phyloP scores from a whole-genome alignment of 1,284 basidiomycete genomes.

The Tilletia caries region DNA sequence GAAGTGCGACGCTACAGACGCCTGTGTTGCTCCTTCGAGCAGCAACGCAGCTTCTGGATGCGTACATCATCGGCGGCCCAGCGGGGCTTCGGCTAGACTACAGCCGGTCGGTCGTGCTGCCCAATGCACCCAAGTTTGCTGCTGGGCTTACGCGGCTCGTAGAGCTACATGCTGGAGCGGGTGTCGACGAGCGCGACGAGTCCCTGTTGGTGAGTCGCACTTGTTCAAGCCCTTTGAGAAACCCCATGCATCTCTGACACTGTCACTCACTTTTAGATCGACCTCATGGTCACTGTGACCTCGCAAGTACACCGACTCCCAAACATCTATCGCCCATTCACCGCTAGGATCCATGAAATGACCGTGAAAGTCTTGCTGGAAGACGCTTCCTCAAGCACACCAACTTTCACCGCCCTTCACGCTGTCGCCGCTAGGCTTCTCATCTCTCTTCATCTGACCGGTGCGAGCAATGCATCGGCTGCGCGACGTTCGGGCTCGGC shows the following conservation, averaged over 20 bases:
- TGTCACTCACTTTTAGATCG: neutral
- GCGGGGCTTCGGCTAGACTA: neutral
- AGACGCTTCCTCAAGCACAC: neutral
- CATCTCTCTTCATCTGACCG: neutral
- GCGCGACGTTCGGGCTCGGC: neutral
- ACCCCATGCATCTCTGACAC: too few relatives aligned
- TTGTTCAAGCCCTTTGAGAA: too few relatives aligned
- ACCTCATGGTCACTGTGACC: neutral
- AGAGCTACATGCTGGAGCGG: neutral
- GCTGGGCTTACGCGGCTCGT: neutral
- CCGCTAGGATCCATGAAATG: neutral
- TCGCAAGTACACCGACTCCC: conserved; percentile 1
- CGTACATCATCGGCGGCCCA: neutral
- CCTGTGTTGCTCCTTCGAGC: neutral
- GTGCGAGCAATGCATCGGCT: conserved; percentile 7
- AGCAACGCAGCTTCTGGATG: neutral
- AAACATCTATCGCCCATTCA: neutral
- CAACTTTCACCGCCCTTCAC: neutral
- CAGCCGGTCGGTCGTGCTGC: conserved; percentile 5
- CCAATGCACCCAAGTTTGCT: conserved; percentile 1
- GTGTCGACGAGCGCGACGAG: neutral
- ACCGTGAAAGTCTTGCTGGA: conserved; percentile 1
- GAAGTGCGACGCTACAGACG: neutral
- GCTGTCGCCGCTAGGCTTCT: neutral
- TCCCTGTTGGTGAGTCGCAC: neutral